phyloP scores from a whole-genome alignment of 805 yeast genomes.

The Barnettozyma sucrosica region DNA sequence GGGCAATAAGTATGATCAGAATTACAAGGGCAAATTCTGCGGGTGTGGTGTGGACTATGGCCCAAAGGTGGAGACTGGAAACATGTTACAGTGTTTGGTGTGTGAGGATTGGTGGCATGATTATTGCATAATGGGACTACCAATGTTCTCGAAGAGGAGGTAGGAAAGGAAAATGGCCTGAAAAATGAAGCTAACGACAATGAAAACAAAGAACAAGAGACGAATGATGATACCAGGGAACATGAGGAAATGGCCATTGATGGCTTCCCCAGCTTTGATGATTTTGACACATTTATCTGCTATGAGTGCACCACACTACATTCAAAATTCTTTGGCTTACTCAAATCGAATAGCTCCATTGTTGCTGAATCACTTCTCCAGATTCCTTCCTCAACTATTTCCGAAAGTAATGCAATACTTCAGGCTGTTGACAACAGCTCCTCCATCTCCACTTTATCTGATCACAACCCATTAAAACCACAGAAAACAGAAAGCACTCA shows the following conservation, averaged over 20 bases:
- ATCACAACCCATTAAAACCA: constrained; percentile 12
- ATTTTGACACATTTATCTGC: constrained; percentile 74
- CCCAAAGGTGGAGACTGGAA: constrained; percentile 63
- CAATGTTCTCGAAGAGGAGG: constrained; percentile 16
- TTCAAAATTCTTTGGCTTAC: constrained; percentile 33
- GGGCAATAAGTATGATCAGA: constrained; percentile 64
- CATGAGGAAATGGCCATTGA: constrained; percentile 37
- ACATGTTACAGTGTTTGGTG: constrained; percentile 84
- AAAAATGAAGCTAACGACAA: constrained; percentile 26
- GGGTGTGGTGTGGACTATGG: constrained; percentile 59
- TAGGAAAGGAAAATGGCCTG: constrained; percentile 25
- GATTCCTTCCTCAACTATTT: constrained; percentile 30
- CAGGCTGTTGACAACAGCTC: constrained; percentile 3
- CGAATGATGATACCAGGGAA: constrained; percentile 24
- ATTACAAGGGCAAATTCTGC: constrained; percentile 75
- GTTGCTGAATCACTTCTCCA: constrained; percentile 40
- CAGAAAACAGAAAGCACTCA: constrained; percentile 23
- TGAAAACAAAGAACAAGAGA: constrained; percentile 10
- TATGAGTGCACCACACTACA: constrained; percentile 68
- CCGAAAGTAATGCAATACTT: constrained; percentile 31
- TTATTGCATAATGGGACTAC: constrained; percentile 70
- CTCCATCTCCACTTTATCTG: neutral
- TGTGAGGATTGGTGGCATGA: constrained; percentile 99
- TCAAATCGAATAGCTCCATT: constrained; percentile 30
- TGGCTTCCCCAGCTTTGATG: constrained; percentile 60